phyloP scores from a whole-genome alignment of 2,329 filamentous ascomycete species.

The Neoarthrinium moseri region DNA sequence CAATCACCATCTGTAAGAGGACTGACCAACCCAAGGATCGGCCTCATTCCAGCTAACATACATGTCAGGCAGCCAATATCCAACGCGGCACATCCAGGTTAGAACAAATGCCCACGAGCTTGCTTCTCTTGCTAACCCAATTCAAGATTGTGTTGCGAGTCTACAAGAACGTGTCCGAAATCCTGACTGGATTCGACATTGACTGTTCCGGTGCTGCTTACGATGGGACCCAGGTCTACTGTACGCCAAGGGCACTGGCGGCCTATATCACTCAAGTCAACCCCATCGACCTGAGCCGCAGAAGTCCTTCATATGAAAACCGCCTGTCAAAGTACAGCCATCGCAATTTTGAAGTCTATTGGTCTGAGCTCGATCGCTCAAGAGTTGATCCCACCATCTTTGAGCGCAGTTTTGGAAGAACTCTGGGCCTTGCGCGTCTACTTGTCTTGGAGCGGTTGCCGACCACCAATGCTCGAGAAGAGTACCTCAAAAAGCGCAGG shows the following conservation, averaged over 20 bases:
- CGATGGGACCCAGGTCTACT: conserved; percentile 77
- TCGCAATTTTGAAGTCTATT: conserved; percentile 81
- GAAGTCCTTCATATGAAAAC: conserved; percentile 86
- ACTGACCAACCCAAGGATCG: no score
- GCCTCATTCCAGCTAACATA: no score
- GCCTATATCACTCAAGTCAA: conserved; percentile 83
- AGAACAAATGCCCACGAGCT: conserved; percentile 1
- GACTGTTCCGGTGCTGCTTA: conserved; percentile 81
- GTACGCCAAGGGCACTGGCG: conserved; percentile 71
- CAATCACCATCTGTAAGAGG: conserved; percentile 72
- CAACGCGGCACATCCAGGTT: conserved; percentile 73
- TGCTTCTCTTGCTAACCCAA: not conserved
- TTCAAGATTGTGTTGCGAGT: conserved; percentile 79
- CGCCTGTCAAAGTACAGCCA: conserved; percentile 83
- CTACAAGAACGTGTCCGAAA: conserved; percentile 81
- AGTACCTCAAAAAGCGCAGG: conserved; percentile 69
- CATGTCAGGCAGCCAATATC: conserved; percentile 67
- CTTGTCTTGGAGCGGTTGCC: conserved; percentile 79
- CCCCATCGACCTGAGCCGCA: conserved; percentile 72
- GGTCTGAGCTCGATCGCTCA: conserved; percentile 71
- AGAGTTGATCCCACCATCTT: conserved; percentile 83
- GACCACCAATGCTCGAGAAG: conserved; percentile 63
- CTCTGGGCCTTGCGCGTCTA: conserved; percentile 74
- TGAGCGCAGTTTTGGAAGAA: conserved; percentile 75
- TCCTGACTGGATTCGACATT: conserved; percentile 85